These are phyloP conservation scores for Aspergillus steynii DNA, from an alignment of 495 filamentous ascomycete species.

Conservation along the genomic window DNA sequence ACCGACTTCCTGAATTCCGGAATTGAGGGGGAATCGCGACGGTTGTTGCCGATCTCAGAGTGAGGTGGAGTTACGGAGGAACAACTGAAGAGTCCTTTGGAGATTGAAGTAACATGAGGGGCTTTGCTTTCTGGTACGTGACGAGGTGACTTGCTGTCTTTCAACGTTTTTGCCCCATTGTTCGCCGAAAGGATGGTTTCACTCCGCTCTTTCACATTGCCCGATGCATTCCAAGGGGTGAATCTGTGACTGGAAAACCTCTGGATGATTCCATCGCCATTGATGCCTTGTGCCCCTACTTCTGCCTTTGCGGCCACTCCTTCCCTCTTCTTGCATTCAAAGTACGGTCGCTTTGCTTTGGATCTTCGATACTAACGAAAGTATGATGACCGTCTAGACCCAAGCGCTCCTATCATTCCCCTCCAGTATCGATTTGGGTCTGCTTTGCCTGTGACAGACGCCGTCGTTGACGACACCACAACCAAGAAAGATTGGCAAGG, in stretches of 20 bases:
- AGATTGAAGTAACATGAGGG: constrained; percentile 9
- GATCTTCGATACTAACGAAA: background rate
- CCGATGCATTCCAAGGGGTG: constrained; percentile 12
- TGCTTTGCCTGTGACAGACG: constrained; percentile 2
- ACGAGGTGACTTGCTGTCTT: background rate
- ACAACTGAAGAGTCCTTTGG: background rate
- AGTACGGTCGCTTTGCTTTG: background rate
- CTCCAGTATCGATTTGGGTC: constrained; percentile 1
- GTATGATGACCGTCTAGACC: background rate
- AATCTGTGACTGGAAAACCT: constrained; percentile 10
- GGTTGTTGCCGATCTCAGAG: background rate
- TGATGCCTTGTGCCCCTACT: constrained; percentile 4
- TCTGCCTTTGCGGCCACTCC: background rate
- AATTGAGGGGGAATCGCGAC: background rate
- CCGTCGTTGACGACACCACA: constrained; percentile 5
- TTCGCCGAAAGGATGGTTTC: background rate
- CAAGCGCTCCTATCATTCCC: constrained; percentile 4
- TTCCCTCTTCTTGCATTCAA: background rate
- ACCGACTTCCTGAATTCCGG: background rate
- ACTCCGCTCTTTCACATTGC: background rate
- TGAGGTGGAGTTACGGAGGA: background rate
- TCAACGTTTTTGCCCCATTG: background rate
- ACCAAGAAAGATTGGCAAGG: constrained; percentile 25
- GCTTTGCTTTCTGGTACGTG: constrained; percentile 11
- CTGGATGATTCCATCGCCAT: constrained; percentile 15